Evolutionary conservation across 106 monocot species (phyloP).

Genomic region (Chionographis japonica): DNA sequence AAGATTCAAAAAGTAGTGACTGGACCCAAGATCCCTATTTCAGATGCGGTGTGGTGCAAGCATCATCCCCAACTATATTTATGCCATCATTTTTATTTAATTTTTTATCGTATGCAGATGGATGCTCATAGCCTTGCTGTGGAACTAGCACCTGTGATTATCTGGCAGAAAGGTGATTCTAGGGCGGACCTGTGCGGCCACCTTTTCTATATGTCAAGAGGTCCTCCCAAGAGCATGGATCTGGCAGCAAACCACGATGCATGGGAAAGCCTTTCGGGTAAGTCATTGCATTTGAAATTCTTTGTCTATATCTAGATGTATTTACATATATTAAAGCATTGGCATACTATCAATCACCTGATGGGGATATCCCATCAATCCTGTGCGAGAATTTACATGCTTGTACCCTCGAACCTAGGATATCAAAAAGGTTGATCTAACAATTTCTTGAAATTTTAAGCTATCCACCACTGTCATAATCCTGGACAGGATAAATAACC

Average conservation of each 20-base stretch:
- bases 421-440: no score
- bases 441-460: no score
- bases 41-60: no score
- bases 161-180: conserved; percentile 67
- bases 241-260: conserved; percentile 27
- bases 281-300: neutral
- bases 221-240: conserved; percentile 33
- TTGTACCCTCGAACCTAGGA: no score
- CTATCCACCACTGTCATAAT: no score
- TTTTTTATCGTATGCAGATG: conserved; percentile 51
- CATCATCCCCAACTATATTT: no score
- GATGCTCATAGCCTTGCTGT: conserved; percentile 70
- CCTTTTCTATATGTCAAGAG: conserved; percentile 44
- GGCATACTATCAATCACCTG: neutral
- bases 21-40: no score
- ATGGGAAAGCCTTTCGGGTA: conserved; percentile 43
- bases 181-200: conserved; percentile 38
- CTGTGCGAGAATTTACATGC: neutral
- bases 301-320: neutral
- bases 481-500: no score
- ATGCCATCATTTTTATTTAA: no score
- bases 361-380: neutral
- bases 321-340: neutral
- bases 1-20: no score
- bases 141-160: conserved; percentile 71